Evolutionary conservation across 73 alveolate species (phyloP).

Genomic region (Paramecium sexaurelia): DNA sequence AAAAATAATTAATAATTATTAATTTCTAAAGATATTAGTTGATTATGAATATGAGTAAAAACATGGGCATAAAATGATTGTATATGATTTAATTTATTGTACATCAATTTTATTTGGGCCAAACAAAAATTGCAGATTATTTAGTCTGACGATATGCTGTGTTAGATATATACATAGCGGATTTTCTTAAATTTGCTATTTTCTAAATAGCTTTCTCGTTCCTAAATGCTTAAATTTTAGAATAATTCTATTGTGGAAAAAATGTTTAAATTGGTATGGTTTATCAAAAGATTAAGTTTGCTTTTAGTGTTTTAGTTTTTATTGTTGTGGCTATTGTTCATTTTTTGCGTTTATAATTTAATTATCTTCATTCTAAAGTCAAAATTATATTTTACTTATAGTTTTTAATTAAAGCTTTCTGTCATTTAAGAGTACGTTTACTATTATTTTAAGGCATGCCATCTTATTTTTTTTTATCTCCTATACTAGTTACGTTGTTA

Average conservation of each 20-base stretch:
- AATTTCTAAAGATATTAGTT: too few species aligned
- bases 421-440: neutral
- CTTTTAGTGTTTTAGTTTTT: neutral
- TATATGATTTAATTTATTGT: too few species aligned
- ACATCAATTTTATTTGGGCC: constrained; percentile 2
- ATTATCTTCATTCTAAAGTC: neutral
- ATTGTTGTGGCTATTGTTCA: neutral
- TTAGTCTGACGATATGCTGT: neutral
- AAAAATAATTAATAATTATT: too few species aligned
- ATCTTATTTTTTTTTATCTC: neutral
- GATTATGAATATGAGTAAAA: too few species aligned
- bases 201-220: neutral
- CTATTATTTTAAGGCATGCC: neutral
- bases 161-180: neutral
- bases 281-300: neutral
- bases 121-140: neutral
- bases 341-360: neutral
- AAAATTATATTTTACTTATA: neutral
- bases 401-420: neutral
- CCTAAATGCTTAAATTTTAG: neutral
- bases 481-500: neutral
- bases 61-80: too few species aligned
- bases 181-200: neutral
- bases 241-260: neutral
- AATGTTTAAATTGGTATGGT: neutral